Evolutionary conservation across 352 stramenopile species (phyloP).

Genomic region (Phytophthora chlamydospora): DNA sequence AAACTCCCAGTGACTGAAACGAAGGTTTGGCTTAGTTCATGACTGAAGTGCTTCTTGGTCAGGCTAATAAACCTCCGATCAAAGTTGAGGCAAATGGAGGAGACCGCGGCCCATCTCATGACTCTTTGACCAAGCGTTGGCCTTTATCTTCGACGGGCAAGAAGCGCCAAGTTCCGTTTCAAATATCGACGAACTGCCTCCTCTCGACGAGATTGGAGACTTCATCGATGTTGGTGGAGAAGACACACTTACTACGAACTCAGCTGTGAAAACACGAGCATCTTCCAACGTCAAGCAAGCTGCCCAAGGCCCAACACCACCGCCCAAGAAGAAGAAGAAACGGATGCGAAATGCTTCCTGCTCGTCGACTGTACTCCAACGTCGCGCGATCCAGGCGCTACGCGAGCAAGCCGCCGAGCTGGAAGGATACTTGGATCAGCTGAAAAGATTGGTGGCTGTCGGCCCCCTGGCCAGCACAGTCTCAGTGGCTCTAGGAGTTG

Average conservation of each 20-base stretch:
- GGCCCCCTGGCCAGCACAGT: not conserved
- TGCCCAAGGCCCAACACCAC: not conserved
- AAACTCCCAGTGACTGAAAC: no score
- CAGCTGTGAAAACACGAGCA: no score
- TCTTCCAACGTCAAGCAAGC: not conserved
- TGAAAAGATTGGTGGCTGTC: conserved; percentile 7
- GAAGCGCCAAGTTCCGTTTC: conserved; percentile 11
- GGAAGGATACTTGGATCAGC: conserved; percentile 17
- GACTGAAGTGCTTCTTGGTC: no score
- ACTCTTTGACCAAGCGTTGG: no score
- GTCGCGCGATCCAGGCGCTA: conserved; percentile 19
- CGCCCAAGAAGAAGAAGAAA: conserved; percentile 8
- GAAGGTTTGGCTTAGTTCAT: no score
- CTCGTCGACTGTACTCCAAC: conserved; percentile 23
- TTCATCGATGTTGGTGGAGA: not conserved
- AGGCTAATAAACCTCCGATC: no score
- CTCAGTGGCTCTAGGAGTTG: not conserved
- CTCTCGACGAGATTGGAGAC: not conserved
- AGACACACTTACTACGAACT: not conserved
- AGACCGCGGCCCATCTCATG: no score
- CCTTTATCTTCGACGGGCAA: no score
- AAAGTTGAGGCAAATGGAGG: no score
- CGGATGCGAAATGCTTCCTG: not conserved
- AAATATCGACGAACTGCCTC: not conserved
- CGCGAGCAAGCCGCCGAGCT: conserved; percentile 16